A percentile compares a stretch with the other conserved stretches of the same genome.
Conservation (phyloP, 257 asterid genomes). For the Forsythia suspensa region DNA sequence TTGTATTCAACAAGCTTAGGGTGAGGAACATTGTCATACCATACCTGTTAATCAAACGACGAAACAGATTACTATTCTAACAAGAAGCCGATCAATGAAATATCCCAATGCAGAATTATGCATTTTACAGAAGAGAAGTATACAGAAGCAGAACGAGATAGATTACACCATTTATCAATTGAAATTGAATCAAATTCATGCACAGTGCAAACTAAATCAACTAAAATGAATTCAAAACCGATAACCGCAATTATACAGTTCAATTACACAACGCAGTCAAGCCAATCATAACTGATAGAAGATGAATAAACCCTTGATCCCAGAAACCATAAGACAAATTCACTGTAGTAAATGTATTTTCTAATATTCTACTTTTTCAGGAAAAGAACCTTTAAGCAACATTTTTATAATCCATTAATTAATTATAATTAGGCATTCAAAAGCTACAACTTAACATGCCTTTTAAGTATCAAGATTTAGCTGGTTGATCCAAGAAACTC, state of each 20-base stretch:
- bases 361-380: not conserved
- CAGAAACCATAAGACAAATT: not conserved
- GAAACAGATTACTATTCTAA: conserved; percentile 7
- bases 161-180: not conserved
- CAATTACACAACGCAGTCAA: not conserved
- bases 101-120: conserved; percentile 3
- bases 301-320: not conserved
- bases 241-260: not conserved
- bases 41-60: conserved; percentile 50
- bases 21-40: conserved; percentile 95
- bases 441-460: not conserved
- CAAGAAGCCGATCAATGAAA: not conserved
- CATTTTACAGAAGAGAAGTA: not conserved
- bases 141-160: not conserved
- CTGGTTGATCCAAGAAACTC: conserved; percentile 9
- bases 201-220: not conserved
- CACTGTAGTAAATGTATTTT: not conserved
- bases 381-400: not conserved
- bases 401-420: not conserved
- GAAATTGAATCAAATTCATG: not conserved
- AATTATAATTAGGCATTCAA: not conserved
- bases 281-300: not conserved
- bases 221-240: not conserved
- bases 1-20: conserved; percentile 97
- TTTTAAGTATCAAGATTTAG: not conserved